phyloP scores from a whole-genome alignment of 2,329 filamentous ascomycete species.

The Beauveria caledonica region DNA sequence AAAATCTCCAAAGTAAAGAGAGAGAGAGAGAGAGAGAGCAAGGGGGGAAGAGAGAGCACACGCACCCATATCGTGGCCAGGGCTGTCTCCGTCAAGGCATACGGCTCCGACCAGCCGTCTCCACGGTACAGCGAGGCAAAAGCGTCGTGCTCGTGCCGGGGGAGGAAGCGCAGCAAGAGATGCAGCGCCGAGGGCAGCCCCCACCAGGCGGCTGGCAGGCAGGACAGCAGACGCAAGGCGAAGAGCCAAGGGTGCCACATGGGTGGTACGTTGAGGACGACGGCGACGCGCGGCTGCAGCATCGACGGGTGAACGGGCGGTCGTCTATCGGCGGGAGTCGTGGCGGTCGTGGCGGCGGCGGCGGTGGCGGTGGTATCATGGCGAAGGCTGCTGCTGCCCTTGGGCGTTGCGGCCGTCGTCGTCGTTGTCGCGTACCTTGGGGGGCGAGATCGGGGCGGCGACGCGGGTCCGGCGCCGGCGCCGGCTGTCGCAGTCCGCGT shows the following conservation, averaged over 20 bases:
- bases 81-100: slow-evolving; percentile 55
- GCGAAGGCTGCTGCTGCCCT: not conserved
- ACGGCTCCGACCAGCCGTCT: slow-evolving; percentile 17
- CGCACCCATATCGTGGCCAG: slow-evolving; percentile 68
- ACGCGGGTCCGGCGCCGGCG: not conserved
- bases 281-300: slow-evolving; percentile 69
- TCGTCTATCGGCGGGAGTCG: not conserved
- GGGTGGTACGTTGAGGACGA: slow-evolving; percentile 64
- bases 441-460: not conserved
- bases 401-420: not conserved
- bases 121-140: slow-evolving; percentile 16
- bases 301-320: slow-evolving; percentile 28
- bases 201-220: slow-evolving; percentile 64
- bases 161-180: slow-evolving; percentile 56
- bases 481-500: not conserved
- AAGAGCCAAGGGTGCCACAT: slow-evolving; percentile 68
- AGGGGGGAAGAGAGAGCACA: not conserved
- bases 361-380: not conserved
- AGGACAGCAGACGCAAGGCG: slow-evolving; percentile 62
- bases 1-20: too few species aligned
- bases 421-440: not conserved
- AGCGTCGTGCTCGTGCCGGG: slow-evolving; percentile 21
- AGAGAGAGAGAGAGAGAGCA: too few species aligned
- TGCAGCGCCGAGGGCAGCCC: slow-evolving; percentile 60
- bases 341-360: not conserved